Base-by-base conservation (phyloP, 257 asterid genomes). In the Gardenia jasminoides region DNA sequence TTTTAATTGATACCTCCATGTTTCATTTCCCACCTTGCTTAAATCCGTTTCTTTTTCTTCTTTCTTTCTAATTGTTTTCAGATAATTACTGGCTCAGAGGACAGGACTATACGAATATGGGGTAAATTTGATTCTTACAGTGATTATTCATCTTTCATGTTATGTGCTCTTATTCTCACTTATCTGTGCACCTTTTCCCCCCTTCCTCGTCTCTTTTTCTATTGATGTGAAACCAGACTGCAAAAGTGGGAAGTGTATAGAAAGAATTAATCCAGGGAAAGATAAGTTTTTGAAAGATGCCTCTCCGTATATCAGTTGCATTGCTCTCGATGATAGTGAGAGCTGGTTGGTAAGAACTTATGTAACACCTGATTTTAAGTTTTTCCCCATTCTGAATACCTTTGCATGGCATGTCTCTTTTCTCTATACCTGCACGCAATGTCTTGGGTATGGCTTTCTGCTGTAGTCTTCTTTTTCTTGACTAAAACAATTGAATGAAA, bases 11-110 rank as follows among this genome's bases (percentile, higher is more conserved):
- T 16, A 15, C 47, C 39, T 19, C 19, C 33, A 26, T 9, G 64
- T 72, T 78, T 24, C 43, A 41, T 56, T 59, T 50, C 36, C 28
- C 66, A 58, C 59, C 28, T 41, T 76, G 43, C 77, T 73, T 70
- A 26, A 43, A 52, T 17, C 44, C 17, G 65, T 59, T 31, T 46
- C 69, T 41, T 64, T 76, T 72, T 31, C 54, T 7, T 56, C 52
- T 47, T 70, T 74, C 78, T 72, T 78, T 76, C 16, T 70, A 22
- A 72, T 67, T 82, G 73, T 69, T 86, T 85, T 86, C 95, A 93
- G 99, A 88, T 95, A 59, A 85, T 95, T 80, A 95, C 99, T 81
- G 99, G 99, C 85, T 95, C 99, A 72, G 99, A 95, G 91, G 99
- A 95, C 81, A 97, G 99, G 81, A 88, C 97, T 24, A 92, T 95